phyloP scores from a whole-genome alignment of 108 stramenopile genomes.

The Chaetoceros tenuissimus region DNA sequence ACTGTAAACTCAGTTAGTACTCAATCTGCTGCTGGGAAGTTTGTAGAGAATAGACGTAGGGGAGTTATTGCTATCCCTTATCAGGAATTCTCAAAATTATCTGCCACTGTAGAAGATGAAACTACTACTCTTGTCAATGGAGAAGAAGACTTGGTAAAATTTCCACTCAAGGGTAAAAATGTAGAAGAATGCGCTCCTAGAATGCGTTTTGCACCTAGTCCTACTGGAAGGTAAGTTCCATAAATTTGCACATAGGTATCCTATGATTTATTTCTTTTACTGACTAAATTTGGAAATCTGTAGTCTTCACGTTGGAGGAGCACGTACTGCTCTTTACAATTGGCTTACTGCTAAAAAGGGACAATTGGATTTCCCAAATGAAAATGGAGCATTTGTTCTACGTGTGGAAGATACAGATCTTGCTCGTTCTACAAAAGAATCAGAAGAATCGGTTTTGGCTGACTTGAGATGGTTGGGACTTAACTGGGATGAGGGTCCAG shows the following conservation, averaged over 20 bases:
- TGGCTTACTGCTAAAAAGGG: slow-evolving; percentile 91
- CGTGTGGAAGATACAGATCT: slow-evolving; percentile 91
- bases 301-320: slow-evolving; percentile 91
- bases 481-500: slow-evolving; percentile 93
- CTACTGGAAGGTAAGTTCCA: slow-evolving; percentile 64
- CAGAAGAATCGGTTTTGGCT: slow-evolving; percentile 86
- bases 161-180: slow-evolving; percentile 61
- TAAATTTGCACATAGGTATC: background rate
- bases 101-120: background rate
- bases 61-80: background rate
- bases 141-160: slow-evolving; percentile 9
- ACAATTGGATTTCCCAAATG: slow-evolving; percentile 43
- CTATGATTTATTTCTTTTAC: background rate
- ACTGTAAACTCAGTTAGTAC: background rate
- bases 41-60: background rate
- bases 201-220: slow-evolving; percentile 92
- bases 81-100: background rate
- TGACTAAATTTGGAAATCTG: background rate
- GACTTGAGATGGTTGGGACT: slow-evolving; percentile 90
- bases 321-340: slow-evolving; percentile 94
- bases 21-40: background rate
- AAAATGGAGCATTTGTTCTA: slow-evolving; percentile 62
- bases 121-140: background rate
- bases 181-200: slow-evolving; percentile 53
- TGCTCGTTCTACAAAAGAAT: slow-evolving; percentile 83